phyloP scores from a whole-genome alignment of 2,329 filamentous ascomycete genomes.

The Drechmeria coniospora region DNA sequence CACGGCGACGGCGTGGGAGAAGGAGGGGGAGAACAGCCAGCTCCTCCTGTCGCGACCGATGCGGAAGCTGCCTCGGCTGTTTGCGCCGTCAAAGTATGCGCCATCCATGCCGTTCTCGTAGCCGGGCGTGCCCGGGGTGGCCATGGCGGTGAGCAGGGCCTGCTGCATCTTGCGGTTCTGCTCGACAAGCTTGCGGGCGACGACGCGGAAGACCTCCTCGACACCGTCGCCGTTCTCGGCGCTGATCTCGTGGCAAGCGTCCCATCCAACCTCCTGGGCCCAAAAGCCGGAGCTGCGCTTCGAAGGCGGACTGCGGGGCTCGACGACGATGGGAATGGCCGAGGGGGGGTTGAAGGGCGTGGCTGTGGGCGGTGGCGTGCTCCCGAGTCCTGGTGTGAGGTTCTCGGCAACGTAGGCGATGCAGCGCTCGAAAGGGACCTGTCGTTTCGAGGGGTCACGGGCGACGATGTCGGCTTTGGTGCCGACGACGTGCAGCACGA shows the following conservation, averaged over 20 bases:
- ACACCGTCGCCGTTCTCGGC: constrained; percentile 91
- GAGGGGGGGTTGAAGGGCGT: constrained; percentile 18
- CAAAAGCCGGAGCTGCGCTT: constrained; percentile 66
- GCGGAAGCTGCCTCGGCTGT: constrained; percentile 35
- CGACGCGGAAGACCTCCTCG: constrained; percentile 79
- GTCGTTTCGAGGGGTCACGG: constrained; percentile 59
- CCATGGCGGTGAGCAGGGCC: constrained; percentile 38
- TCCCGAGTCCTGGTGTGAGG: constrained; percentile 54
- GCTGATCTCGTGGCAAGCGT: constrained; percentile 92
- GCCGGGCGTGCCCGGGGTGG: constrained; percentile 32
- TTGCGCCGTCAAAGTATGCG: constrained; percentile 35
- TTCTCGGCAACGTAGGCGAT: constrained; percentile 94
- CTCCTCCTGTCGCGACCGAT: constrained; percentile 41
- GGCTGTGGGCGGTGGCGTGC: constrained; percentile 53
- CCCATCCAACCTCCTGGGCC: constrained; percentile 89
- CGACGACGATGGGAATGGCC: constrained; percentile 17
- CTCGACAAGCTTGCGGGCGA: constrained; percentile 46
- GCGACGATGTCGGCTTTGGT: constrained; percentile 88
- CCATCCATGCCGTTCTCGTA: constrained; percentile 28
- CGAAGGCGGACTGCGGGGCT: constrained; percentile 44
- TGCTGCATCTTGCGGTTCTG: constrained; percentile 49
- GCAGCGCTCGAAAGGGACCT: constrained; percentile 87
- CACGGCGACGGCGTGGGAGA: constrained; percentile 34
- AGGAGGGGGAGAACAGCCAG: constrained; percentile 41
- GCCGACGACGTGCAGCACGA: constrained; percentile 87